Conservation (phyloP, 306 rosid species). For the Glycine soja region DNA sequence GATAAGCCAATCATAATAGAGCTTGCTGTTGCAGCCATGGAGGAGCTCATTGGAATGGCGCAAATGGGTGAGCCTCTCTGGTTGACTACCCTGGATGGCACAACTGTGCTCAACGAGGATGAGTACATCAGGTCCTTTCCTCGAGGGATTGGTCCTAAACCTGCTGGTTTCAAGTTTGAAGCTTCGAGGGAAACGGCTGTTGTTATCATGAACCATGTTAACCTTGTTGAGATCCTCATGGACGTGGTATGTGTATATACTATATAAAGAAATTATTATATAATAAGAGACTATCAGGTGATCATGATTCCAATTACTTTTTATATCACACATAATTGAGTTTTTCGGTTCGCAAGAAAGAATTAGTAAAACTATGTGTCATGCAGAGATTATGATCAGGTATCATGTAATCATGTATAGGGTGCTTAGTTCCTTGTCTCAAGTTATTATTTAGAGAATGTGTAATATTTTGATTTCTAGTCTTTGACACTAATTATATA, state of each 20-base stretch:
- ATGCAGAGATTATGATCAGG: too few relatives aligned
- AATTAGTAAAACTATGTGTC: too few relatives aligned
- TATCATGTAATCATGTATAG: too few relatives aligned
- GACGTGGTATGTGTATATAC: constrained; percentile 45
- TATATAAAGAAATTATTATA: too few relatives aligned
- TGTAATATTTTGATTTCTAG: not conserved
- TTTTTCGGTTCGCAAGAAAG: too few relatives aligned
- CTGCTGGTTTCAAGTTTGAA: constrained; percentile 77
- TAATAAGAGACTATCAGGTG: too few relatives aligned
- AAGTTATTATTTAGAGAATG: not conserved
- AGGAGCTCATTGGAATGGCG: constrained; percentile 87
- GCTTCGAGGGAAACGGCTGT: constrained; percentile 86
- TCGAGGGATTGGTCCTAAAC: constrained; percentile 84
- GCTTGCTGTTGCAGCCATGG: constrained; percentile 96
- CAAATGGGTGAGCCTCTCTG: constrained; percentile 94
- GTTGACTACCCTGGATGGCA: constrained; percentile 78
- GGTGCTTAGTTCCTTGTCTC: too few relatives aligned
- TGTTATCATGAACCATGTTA: constrained; percentile 91
- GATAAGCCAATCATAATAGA: constrained; percentile 91
- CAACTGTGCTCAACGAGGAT: constrained; percentile 71
- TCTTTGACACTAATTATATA: too few relatives aligned
- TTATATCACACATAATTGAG: too few relatives aligned
- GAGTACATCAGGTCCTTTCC: constrained; percentile 85
- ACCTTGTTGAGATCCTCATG: constrained; percentile 94
- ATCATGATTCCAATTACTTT: too few relatives aligned